Evolutionary conservation across 129 eudicot species (phyloP).

Genomic region (Flaveria robusta): DNA sequence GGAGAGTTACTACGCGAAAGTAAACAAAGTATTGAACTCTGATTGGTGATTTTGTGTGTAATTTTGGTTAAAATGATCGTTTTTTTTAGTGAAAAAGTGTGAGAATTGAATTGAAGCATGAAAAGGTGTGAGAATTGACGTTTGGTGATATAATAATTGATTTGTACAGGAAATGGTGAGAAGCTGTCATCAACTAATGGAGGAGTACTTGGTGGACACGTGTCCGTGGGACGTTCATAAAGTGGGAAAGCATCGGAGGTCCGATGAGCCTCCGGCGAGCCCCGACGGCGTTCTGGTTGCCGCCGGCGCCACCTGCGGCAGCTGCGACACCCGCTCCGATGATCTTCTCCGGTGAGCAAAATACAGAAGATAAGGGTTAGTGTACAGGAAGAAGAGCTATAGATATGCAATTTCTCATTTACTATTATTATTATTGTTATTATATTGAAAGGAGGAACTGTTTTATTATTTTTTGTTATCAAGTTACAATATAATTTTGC

Average conservation of each 20-base stretch:
- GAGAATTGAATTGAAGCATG: conserved; percentile 25
- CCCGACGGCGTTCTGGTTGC: conserved; percentile 62
- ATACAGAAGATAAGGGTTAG: conserved; percentile 36
- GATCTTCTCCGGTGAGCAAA: conserved; percentile 27
- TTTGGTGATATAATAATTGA: conserved; percentile 12
- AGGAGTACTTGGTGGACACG: conserved; percentile 59
- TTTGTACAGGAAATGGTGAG: conserved; percentile 55
- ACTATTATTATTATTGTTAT: conserved; percentile 18
- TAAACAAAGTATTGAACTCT: conserved; percentile 43
- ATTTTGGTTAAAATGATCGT: neutral
- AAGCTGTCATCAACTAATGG: conserved; percentile 77
- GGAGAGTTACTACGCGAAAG: conserved; percentile 47
- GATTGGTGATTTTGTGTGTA: conserved; percentile 15
- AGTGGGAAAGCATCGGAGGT: conserved; percentile 24
- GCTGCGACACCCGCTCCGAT: conserved; percentile 53
- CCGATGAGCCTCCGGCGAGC: conserved; percentile 44
- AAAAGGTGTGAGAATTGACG: conserved; percentile 27
- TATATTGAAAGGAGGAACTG: conserved; percentile 28
- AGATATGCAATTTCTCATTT: conserved; percentile 23
- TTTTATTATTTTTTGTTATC: neutral
- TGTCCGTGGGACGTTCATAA: conserved; percentile 46
- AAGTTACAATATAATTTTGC: neutral
- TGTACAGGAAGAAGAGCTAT: conserved; percentile 40
- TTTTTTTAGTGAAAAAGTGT: conserved; percentile 4
- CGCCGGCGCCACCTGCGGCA: conserved; percentile 49